Base-by-base conservation (phyloP, 139 green algal species). In the Asterochloris erici region DNA sequence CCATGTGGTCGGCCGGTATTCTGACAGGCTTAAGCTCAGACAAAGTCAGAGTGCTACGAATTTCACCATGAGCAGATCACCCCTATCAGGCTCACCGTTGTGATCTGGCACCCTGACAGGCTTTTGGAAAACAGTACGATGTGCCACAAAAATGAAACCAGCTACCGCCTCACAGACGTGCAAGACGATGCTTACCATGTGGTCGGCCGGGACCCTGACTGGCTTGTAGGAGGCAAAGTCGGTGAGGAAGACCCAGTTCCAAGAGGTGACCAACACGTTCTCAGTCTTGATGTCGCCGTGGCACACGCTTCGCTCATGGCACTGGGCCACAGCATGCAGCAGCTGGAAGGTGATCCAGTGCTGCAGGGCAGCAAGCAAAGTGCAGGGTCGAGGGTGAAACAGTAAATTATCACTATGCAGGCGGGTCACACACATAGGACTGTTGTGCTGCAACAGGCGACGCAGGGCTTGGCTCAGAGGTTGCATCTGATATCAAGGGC, bases 181-280 rank as follows among this genome's bases (percentile, higher is more conserved):
- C 17, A 71, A 21, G 66, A 23, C 2, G 66, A 71, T 2, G 63
- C 86, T 74, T 64, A 94, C 91, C 14, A 96, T 96, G 87, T 99
- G 98, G 89, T 99, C 96, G 9, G 90, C 94, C 9, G 96, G 96
- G 73, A 99, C 88, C 73, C 89, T 86, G 23, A 87, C 89, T 19
- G 97, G 97, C 84, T 99, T 99, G 87, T 96, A 98, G 64, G 92
- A 92, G 4, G 97, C 94, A 83, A 97, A 98, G 88, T 99, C 97
- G 12, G 91, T 80, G 27, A 99, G 89, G 77, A 94, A 96, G 1
- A 94, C 68, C 96, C 96, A 98, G 83, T 91, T 91, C 95, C 95
- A 98, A 63, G 92, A 97, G 16, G 94, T 98, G 29, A 99, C 86
- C 85, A 98, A 85, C 74, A 95, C 92, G 79, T 99, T 98, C 81